Evolutionary conservation across 805 yeast species (phyloP).

Genomic region (Ogataea angusta): DNA sequence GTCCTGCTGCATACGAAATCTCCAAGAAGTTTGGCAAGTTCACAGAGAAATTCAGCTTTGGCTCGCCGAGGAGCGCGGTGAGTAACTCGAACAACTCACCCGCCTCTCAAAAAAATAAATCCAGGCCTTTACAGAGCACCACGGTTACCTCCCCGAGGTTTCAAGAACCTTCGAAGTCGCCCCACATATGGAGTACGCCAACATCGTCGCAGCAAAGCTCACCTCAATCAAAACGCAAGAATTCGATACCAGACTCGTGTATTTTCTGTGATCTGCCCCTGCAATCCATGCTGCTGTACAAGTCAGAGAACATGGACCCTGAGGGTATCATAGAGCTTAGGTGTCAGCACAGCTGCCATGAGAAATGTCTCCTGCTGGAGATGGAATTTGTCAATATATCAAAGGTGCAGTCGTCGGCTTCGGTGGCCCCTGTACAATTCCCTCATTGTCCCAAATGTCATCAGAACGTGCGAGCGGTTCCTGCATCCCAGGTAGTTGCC

Average conservation of each 20-base stretch:
- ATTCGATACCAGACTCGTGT: constrained; percentile 13
- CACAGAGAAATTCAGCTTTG: constrained; percentile 21
- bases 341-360: constrained; percentile 58
- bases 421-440: constrained; percentile 15
- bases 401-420: constrained; percentile 1
- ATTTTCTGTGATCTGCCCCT: constrained; percentile 50
- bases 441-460: constrained; percentile 29
- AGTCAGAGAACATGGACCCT: constrained; percentile 31
- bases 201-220: constrained; percentile 3
- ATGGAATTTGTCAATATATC: constrained; percentile 27
- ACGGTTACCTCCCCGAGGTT: not conserved
- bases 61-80: constrained; percentile 12
- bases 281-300: constrained; percentile 37
- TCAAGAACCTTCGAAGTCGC: not conserved
- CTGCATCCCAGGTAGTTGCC: constrained; percentile 16
- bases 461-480: constrained; percentile 20
- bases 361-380: constrained; percentile 49
- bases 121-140: not conserved
- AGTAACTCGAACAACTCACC: constrained; percentile 1
- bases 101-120: constrained; percentile 1
- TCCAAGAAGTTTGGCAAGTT: constrained; percentile 22
- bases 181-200: constrained; percentile 1
- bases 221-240: constrained; percentile 7
- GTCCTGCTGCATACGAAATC: constrained; percentile 4
- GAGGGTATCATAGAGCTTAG: constrained; percentile 43